Conservation (phyloP, 768 basidiomycete genomes). For the Harrya chromipes region DNA sequence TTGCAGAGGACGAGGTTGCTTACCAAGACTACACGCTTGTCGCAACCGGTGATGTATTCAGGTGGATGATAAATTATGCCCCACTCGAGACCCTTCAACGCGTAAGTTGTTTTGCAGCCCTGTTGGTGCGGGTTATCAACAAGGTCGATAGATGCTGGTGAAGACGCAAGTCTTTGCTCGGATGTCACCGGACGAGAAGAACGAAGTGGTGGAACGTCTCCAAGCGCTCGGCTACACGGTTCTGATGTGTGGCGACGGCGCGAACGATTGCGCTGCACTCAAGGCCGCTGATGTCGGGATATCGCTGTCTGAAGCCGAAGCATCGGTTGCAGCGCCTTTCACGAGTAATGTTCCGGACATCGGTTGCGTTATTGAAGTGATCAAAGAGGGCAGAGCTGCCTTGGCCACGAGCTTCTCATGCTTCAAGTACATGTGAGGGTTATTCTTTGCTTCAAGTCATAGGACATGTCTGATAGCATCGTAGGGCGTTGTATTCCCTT, state of each 20-base stretch:
- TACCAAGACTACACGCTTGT: slow-evolving; percentile 90
- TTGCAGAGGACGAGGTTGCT: slow-evolving; percentile 68
- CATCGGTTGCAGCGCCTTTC: slow-evolving; percentile 97
- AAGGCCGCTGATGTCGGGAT: slow-evolving; percentile 99
- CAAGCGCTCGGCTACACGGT: slow-evolving; percentile 94
- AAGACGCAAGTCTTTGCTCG: slow-evolving; percentile 96
- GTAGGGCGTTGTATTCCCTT: slow-evolving; percentile 94
- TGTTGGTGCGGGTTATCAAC: not conserved
- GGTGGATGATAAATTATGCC: slow-evolving; percentile 97
- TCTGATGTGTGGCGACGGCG: slow-evolving; percentile 97
- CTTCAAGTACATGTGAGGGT: slow-evolving; percentile 96
- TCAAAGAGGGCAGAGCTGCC: slow-evolving; percentile 94
- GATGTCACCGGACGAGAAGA: slow-evolving; percentile 99
- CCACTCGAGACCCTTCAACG: slow-evolving; percentile 92
- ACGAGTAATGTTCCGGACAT: slow-evolving; percentile 94
- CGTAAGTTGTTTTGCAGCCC: slow-evolving; percentile 37
- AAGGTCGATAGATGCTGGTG: slow-evolving; percentile 80
- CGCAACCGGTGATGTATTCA: slow-evolving; percentile 92
- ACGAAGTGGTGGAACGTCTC: slow-evolving; percentile 93
- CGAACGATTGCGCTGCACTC: slow-evolving; percentile 97
- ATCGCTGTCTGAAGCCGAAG: slow-evolving; percentile 95
- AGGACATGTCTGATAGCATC: slow-evolving; percentile 9
- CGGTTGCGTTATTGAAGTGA: slow-evolving; percentile 92
- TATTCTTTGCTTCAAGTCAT: not conserved
- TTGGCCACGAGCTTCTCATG: slow-evolving; percentile 98